Percentiles rank a stretch among this genome's conserved stretches.
phyloP scores from a whole-genome alignment of 208 protist species.

The Wallacemonas sp. region DNA sequence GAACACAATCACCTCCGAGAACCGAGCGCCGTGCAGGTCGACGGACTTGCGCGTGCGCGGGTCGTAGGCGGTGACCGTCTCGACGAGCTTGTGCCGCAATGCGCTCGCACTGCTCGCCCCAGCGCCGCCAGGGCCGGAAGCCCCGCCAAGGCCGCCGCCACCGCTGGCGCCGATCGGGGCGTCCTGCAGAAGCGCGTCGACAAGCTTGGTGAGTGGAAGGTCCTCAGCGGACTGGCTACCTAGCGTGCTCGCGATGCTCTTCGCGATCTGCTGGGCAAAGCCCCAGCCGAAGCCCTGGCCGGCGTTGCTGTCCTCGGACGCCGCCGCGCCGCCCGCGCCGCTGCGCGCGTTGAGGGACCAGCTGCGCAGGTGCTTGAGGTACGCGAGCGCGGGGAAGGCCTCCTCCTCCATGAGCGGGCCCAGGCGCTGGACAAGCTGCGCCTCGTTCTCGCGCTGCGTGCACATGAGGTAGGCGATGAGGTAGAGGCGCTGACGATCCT shows the following conservation, averaged over 20 bases:
- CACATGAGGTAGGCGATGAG: slow-evolving; percentile 82
- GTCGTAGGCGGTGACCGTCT: slow-evolving; percentile 75
- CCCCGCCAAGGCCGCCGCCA: slow-evolving; percentile 24
- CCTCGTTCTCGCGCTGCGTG: slow-evolving; percentile 48
- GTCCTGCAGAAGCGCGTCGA: slow-evolving; percentile 85
- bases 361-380: slow-evolving; percentile 78
- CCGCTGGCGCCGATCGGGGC: slow-evolving; percentile 15
- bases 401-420: slow-evolving; percentile 15
- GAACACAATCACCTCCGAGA: slow-evolving; percentile 90
- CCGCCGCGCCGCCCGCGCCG: slow-evolving; percentile 6
- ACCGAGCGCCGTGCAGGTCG: slow-evolving; percentile 59
- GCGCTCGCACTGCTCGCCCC: slow-evolving; percentile 15
- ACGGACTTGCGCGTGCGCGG: slow-evolving; percentile 65
- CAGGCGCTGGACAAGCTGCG: slow-evolving; percentile 36
- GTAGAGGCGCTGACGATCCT: slow-evolving; percentile 82
- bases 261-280: slow-evolving; percentile 85
- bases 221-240: slow-evolving; percentile 58
- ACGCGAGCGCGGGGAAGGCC: slow-evolving; percentile 70
- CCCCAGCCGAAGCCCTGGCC: slow-evolving; percentile 77
- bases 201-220: slow-evolving; percentile 85
- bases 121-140: slow-evolving; percentile 18
- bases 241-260: slow-evolving; percentile 79
- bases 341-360: slow-evolving; percentile 50
- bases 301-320: neutral
- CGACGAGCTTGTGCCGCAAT: slow-evolving; percentile 39